Conservation (phyloP, 75 land plant species). For the Isoetes taiwanensis region DNA sequence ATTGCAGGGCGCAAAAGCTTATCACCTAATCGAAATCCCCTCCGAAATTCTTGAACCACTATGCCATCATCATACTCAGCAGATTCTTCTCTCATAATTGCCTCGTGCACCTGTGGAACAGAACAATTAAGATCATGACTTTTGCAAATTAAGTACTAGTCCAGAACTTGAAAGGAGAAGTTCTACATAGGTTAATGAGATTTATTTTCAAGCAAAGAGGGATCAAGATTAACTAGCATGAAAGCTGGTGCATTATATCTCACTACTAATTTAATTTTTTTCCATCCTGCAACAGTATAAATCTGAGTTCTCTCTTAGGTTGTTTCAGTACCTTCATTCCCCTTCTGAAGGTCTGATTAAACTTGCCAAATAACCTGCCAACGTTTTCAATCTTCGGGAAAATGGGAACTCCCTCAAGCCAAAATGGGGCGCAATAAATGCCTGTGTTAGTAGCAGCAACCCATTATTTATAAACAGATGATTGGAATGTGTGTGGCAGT, state of each 20-base stretch:
- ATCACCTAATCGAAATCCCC: conserved; percentile 79
- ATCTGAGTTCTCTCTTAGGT: too few relatives aligned
- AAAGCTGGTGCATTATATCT: not conserved
- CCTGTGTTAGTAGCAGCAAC: too few relatives aligned
- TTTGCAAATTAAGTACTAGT: too few relatives aligned
- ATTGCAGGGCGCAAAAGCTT: conserved; percentile 74
- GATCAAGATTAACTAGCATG: not conserved
- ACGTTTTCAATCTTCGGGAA: too few relatives aligned
- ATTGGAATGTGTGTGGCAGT: too few relatives aligned
- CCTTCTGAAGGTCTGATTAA: too few relatives aligned
- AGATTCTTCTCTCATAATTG: conserved; percentile 85
- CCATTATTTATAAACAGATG: too few relatives aligned
- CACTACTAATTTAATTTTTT: not conserved
- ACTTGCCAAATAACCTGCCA: too few relatives aligned
- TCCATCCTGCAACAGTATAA: not conserved
- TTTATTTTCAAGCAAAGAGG: not conserved
- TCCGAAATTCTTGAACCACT: conserved; percentile 54
- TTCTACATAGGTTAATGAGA: not conserved
- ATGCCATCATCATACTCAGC: conserved; percentile 64
- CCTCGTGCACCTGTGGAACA: conserved; percentile 87
- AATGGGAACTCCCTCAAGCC: too few relatives aligned
- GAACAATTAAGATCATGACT: too few relatives aligned
- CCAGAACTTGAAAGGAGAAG: conserved; percentile 9
- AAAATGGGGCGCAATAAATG: too few relatives aligned
- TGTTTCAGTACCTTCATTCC: too few relatives aligned